Evolutionary conservation across 1,284 basidiomycete genomes (phyloP).

Genomic region (Ustilago cynodontis): DNA sequence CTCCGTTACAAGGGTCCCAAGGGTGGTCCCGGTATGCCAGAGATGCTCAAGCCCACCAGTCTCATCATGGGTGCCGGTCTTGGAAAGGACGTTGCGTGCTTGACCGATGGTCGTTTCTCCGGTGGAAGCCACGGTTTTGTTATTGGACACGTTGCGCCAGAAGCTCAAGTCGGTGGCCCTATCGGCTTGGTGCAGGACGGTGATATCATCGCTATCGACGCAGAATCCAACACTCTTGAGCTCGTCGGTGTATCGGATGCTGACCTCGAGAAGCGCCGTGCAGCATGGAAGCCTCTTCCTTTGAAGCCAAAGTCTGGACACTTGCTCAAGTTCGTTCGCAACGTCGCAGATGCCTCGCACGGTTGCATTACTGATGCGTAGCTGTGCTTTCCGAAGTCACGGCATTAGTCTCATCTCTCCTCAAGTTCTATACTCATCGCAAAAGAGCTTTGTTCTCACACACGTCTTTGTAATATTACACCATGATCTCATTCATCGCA

Average conservation of each 20-base stretch:
- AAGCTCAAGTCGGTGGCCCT: conserved; percentile 88
- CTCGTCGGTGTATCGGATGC: conserved; percentile 77
- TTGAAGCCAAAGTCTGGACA: conserved; percentile 83
- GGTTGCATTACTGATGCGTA: conserved; percentile 88
- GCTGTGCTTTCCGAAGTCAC: neutral
- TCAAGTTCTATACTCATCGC: neutral
- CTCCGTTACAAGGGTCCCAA: conserved; percentile 69
- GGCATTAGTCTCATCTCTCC: too few species aligned
- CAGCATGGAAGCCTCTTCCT: conserved; percentile 82
- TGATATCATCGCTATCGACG: conserved; percentile 84
- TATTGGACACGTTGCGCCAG: conserved; percentile 92
- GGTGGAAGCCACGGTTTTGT: conserved; percentile 82
- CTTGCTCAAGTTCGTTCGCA: conserved; percentile 65
- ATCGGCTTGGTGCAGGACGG: conserved; percentile 90
- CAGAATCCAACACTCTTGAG: conserved; percentile 82
- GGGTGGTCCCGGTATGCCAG: conserved; percentile 89
- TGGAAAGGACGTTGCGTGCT: conserved; percentile 86
- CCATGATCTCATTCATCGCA: neutral
- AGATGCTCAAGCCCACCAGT: conserved; percentile 81
- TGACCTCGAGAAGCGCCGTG: conserved; percentile 79
- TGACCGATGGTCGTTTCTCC: conserved; percentile 96
- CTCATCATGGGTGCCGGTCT: conserved; percentile 82
- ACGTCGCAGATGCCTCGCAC: conserved; percentile 77
- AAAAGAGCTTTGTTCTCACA: neutral
- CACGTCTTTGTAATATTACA: conserved; percentile 16